Base-by-base conservation (phyloP, 2,329 filamentous ascomycete genomes). In the Akanthomyces lecanii region DNA sequence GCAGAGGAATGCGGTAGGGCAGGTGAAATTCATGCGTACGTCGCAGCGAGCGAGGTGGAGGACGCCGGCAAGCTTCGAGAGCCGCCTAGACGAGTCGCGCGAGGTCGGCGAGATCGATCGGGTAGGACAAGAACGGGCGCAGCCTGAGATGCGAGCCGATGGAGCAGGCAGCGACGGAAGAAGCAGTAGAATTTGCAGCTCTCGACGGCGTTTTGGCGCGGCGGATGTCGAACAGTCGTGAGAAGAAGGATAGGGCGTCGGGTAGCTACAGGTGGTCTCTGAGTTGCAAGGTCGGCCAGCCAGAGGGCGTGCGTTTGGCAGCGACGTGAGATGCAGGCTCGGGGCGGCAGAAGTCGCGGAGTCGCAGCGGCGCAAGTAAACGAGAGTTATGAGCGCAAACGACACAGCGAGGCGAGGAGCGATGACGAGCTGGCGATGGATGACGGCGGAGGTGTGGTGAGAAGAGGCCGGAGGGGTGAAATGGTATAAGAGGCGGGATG, bases 401-500 rank as follows among this genome's bases (percentile, higher is more conserved):
- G 12, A 18, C 7, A 23, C 4, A 36, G 33, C 10, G 6, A n/a
- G 40, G n/a, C 10, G 23, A 56, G 38, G 33, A 21, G 40, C 11
- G 36, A 40, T 14, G 14, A 36, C 14, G 30, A 36, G n/a, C 38
- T 33, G 23, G 55, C 28, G 55, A 58, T 58, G 55, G n/a, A 48
- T 47, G 33, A 38, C 5, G 14, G 55, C 28, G 55, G 55, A 23
- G 44, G 55, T 58, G 55, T 48, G 44, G 44, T 58, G 55, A 36
- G 44, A 48, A 25, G 44, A 58, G 44, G 28, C 30, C 12, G 55
- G 55, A 58, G 55, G 55, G 55, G 55, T 48, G 55, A 45, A 58
- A 48, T 58, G 30, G 55, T 58, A 58, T 58, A 58, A 58, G 55
- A 58, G 54, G 55, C 55, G 44, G 36, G 30, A 48, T 58, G 44